Evolutionary conservation across 768 basidiomycete genomes (phyloP).

Genomic region (Hypholoma sublateritium): DNA sequence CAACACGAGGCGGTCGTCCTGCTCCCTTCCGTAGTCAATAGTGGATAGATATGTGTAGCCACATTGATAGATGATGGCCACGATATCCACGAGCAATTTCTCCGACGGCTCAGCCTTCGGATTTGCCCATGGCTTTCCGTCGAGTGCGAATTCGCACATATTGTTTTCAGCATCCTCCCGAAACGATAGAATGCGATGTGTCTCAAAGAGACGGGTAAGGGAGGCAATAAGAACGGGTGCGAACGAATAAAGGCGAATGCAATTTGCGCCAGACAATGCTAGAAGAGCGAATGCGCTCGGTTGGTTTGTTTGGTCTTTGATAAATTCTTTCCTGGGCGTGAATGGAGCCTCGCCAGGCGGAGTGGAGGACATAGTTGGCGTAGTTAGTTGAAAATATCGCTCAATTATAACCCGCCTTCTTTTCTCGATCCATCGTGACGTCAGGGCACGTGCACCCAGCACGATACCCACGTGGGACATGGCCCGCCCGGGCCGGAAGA

Average conservation of each 20-base stretch:
- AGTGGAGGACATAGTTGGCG: constrained; percentile 22
- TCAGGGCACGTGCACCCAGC: constrained; percentile 23
- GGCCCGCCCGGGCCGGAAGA: neutral
- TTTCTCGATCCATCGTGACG: constrained; percentile 21
- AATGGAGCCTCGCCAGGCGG: constrained; percentile 47
- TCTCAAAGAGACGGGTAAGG: constrained; percentile 58
- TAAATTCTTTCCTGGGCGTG: constrained; percentile 71
- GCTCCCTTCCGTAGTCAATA: constrained; percentile 77
- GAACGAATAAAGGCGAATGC: constrained; percentile 72
- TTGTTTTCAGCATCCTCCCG: constrained; percentile 58
- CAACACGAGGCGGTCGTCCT: constrained; percentile 69
- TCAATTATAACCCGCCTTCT: constrained; percentile 3
- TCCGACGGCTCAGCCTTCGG: constrained; percentile 67
- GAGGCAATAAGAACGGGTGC: constrained; percentile 48
- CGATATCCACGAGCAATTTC: constrained; percentile 66
- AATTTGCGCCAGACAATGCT: constrained; percentile 62
- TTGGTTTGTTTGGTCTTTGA: constrained; percentile 49
- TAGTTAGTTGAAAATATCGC: neutral
- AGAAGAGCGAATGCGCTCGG: constrained; percentile 66
- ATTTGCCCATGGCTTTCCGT: constrained; percentile 72
- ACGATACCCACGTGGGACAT: constrained; percentile 13
- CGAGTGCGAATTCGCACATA: constrained; percentile 64
- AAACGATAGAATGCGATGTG: constrained; percentile 39
- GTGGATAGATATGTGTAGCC: constrained; percentile 66
- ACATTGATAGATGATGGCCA: constrained; percentile 59